phyloP scores from a whole-genome alignment of 2,329 filamentous ascomycete species.

The Colletotrichum australisinense region DNA sequence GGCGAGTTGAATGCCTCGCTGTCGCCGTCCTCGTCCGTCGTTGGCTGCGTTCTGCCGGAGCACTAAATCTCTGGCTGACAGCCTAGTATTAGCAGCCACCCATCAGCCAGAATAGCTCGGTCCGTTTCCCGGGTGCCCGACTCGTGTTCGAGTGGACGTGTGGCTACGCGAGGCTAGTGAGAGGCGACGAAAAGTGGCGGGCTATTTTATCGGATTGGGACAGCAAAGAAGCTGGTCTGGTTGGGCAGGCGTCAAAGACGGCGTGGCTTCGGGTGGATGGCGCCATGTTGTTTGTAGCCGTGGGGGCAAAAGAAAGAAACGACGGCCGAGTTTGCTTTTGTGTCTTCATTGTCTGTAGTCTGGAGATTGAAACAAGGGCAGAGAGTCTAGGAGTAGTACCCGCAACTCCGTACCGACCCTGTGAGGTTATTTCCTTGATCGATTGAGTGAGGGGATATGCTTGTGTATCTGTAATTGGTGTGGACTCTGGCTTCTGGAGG shows the following conservation, averaged over 20 bases:
- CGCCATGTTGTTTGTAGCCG: slow-evolving; percentile 10
- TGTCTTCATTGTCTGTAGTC: slow-evolving; percentile 1
- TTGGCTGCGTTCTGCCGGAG: slow-evolving; percentile 3
- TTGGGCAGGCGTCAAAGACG: slow-evolving; percentile 21
- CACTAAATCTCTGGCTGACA: slow-evolving; percentile 17
- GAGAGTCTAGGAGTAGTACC: background rate
- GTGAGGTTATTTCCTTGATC: background rate
- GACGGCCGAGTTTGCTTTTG: background rate
- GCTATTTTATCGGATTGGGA: slow-evolving; percentile 18
- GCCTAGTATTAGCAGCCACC: background rate
- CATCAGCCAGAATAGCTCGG: slow-evolving; percentile 24
- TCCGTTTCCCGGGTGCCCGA: slow-evolving; percentile 21
- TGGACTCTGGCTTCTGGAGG: background rate
- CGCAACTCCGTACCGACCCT: background rate
- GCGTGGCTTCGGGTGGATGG: slow-evolving; percentile 27
- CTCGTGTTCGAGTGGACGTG: background rate
- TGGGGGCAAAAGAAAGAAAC: slow-evolving; percentile 16
- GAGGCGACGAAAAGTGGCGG: slow-evolving; percentile 17
- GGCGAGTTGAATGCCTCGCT: slow-evolving; percentile 10
- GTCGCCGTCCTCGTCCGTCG: background rate
- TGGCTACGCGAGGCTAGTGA: slow-evolving; percentile 7
- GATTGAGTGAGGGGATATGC: background rate
- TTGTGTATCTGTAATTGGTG: background rate
- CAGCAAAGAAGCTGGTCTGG: background rate
- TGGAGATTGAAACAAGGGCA: background rate